Percentiles rank a stretch among this genome's conserved stretches.
phyloP scores from a whole-genome alignment of 176 grass and related monocot genomes.

The Alopecurus myosuroides region DNA sequence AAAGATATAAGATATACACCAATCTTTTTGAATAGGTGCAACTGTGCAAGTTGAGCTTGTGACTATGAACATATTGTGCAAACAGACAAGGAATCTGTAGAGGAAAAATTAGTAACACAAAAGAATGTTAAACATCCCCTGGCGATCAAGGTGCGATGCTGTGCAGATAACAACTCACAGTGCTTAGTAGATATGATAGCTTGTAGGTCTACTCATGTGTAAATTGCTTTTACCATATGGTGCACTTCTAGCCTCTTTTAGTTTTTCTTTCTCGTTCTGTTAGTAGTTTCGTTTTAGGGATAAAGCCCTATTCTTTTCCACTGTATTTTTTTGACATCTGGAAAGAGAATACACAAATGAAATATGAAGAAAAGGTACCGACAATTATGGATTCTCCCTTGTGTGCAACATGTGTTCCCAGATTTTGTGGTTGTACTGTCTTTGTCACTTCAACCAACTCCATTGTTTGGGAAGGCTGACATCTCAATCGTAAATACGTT shows the following conservation, averaged over 20 bases:
- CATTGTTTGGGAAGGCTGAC: neutral
- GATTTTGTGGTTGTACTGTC: neutral
- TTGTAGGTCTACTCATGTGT: conserved; percentile 34
- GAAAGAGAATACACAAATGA: conserved; percentile 38
- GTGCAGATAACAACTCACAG: conserved; percentile 41
- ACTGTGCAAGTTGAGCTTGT: conserved; percentile 21
- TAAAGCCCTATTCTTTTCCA: conserved; percentile 37
- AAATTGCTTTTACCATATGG: conserved; percentile 44
- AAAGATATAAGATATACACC: neutral
- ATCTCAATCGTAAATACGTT: neutral
- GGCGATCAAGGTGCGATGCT: conserved; percentile 51
- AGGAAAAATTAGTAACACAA: conserved; percentile 20
- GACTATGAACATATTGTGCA: conserved; percentile 15
- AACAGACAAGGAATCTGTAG: conserved; percentile 22
- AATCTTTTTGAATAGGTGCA: conserved; percentile 20
- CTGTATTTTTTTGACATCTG: conserved; percentile 58
- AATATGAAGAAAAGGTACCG: conserved; percentile 17
- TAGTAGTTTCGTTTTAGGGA: neutral
- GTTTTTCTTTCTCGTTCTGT: neutral
- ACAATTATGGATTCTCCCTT: neutral
- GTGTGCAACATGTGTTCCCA: neutral
- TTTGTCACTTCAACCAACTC: conserved; percentile 1
- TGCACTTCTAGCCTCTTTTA: conserved; percentile 1
- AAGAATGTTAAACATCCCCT: conserved; percentile 38
- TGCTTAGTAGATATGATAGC: conserved; percentile 51